Base-by-base conservation (phyloP, 192 early-diverging fungal species). In the Lobosporangium transversale region DNA sequence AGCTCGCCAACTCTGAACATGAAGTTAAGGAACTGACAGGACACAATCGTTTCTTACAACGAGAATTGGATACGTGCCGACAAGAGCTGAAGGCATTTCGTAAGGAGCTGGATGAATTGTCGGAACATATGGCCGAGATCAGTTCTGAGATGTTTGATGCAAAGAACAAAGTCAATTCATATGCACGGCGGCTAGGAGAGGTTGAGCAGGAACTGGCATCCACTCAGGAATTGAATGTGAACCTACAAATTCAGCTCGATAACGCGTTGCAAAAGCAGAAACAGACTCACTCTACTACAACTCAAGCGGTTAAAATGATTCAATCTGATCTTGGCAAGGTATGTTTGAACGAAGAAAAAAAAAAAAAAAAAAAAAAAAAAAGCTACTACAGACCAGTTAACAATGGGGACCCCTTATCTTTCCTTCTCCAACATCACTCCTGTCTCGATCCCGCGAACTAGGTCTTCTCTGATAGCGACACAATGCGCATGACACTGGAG, bases 61-160 rank as follows among this genome's bases (percentile, higher is more conserved):
- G 79, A 14, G 85, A 88, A 54, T 50, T 88, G 12, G 82, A 85
- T 29, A 70, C 74, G 18, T 85, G 85, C 24, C 59, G 82, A 26
- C 58, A 79, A 31, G 87, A 88, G 45, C 53, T 88, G 18, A 82
- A 81, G 30, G 45, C 79, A 20, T 88, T 86, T 65, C 84, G 85
- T 20, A 85, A 78, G 35, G 87, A 88, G 53, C 61, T 88, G 44
- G 87, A 88, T 32, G 79, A 79, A 21, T 47, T 88, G 0, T 79
- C 85, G 9, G 85, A 71, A n/a, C 87, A 88, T 40, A 68, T 88
- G 55, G 82, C 81, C 15, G 85, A 88, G 37, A 88, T 88, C 76
- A 81, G 83, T 2, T 54, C 76, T 7, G 87, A 88, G 64, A 85
- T 88, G 85, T 64, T 84, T 30, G 84, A 84, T 52, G 86, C 87